A percentile compares a stretch with the other conserved stretches of the same genome.
Conservation (phyloP, 192 early-diverging fungal genomes). For the Linnemannia hyalina region DNA sequence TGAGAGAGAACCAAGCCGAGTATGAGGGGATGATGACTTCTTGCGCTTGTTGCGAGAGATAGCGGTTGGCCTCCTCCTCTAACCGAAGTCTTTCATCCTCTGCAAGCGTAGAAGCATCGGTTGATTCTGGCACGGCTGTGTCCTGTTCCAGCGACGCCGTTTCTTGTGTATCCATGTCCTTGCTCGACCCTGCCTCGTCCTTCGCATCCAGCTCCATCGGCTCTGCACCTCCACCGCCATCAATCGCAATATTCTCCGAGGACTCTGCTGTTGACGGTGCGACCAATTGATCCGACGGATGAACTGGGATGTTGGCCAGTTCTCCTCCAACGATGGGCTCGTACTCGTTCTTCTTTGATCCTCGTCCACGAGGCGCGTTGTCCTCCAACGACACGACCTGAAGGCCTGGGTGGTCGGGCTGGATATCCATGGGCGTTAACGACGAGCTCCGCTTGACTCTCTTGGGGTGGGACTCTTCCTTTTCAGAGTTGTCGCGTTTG, state of each 20-base stretch:
- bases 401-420: constrained; percentile 60
- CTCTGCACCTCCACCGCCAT: constrained; percentile 11
- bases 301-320: constrained; percentile 69
- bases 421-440: constrained; percentile 55
- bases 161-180: constrained; percentile 6
- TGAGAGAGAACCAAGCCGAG: constrained; percentile 92
- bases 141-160: constrained; percentile 14
- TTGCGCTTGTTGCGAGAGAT: constrained; percentile 77
- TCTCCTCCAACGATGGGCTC: constrained; percentile 72
- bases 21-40: constrained; percentile 89
- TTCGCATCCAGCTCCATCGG: constrained; percentile 47
- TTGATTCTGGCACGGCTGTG: constrained; percentile 23
- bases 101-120: constrained; percentile 17
- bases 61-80: constrained; percentile 77
- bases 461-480: constrained; percentile 39
- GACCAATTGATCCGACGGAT: constrained; percentile 4
- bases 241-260: not conserved
- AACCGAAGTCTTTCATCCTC: constrained; percentile 43
- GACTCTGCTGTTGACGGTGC: constrained; percentile 10
- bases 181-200: constrained; percentile 8
- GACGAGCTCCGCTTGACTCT: constrained; percentile 45
- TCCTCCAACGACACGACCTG: constrained; percentile 65
- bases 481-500: constrained; percentile 50
- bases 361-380: constrained; percentile 61
- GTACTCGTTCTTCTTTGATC: constrained; percentile 72